A percentile compares a stretch with the other conserved stretches of the same genome.
phyloP scores from a whole-genome alignment of 148 eudicot genomes.

The Rhododendron ovatum region DNA sequence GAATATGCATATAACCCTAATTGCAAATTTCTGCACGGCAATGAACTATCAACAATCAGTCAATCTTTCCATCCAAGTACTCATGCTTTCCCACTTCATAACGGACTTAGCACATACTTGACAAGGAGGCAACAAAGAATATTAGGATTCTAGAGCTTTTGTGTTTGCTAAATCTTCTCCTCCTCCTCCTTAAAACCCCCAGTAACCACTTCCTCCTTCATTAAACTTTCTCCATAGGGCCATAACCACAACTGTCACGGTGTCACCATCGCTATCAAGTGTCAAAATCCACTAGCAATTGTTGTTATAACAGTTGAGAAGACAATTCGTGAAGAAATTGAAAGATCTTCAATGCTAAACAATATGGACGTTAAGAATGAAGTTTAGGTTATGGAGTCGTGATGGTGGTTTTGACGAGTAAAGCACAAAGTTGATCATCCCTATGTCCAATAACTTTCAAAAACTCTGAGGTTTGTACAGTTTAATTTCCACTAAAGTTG shows the following conservation, averaged over 20 bases:
- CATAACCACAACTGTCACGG: not conserved
- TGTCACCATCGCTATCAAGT: not conserved
- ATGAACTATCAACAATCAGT: not conserved
- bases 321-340: not conserved
- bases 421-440: not conserved
- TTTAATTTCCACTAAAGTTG: not conserved
- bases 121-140: not conserved
- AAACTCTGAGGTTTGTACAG: not conserved
- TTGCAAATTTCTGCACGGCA: not conserved
- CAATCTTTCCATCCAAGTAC: not conserved
- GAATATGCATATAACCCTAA: not conserved
- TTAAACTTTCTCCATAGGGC: not conserved
- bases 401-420: not conserved
- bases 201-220: not conserved
- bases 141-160: not conserved
- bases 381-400: not conserved
- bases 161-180: not conserved
- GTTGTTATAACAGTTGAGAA: not conserved
- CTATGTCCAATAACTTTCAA: not conserved
- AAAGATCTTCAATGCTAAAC: not conserved
- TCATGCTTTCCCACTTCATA: not conserved
- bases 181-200: not conserved
- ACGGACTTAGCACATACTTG: not conserved
- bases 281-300: not conserved
- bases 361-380: not conserved